Conservation (phyloP, 306 rosid genomes). For the Lathyrus tuberosus region DNA sequence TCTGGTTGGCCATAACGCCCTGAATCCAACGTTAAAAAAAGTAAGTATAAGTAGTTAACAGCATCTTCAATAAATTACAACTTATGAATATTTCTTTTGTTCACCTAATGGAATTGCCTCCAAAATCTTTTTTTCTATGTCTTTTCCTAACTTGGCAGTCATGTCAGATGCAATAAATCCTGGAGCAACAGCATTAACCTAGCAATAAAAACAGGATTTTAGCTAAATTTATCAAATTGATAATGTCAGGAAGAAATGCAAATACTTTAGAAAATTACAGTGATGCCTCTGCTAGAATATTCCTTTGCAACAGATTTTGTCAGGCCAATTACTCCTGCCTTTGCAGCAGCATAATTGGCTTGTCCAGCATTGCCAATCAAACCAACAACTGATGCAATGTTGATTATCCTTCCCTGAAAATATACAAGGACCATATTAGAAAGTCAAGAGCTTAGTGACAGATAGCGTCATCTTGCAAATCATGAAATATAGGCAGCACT, state of each 20-base stretch:
- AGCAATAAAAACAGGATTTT: conserved; percentile 35
- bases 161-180: conserved; percentile 97
- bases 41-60: conserved; percentile 9
- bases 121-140: conserved; percentile 81
- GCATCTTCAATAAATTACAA: conserved; percentile 25
- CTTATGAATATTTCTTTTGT: conserved; percentile 9
- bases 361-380: conserved; percentile 91
- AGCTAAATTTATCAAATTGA: conserved; percentile 33
- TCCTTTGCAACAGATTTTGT: conserved; percentile 91
- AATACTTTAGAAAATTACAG: conserved; percentile 46
- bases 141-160: conserved; percentile 90
- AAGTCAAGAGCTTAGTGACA: conserved; percentile 27
- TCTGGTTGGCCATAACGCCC: conserved; percentile 95
- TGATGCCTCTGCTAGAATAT: conserved; percentile 87
- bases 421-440: conserved; percentile 13
- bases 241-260: conserved; percentile 24
- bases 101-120: conserved; percentile 86
- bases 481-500: conserved; percentile 22
- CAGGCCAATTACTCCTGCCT: conserved; percentile 97
- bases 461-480: conserved; percentile 6
- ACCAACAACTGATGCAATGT: conserved; percentile 94
- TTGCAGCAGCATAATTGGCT: conserved; percentile 98
- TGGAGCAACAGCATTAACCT: conserved; percentile 99
- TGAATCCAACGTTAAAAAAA: conserved; percentile 46
- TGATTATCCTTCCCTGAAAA: conserved; percentile 92